Evolutionary conservation across 768 basidiomycete species (phyloP).

Genomic region (Lepiota subincarnata): DNA sequence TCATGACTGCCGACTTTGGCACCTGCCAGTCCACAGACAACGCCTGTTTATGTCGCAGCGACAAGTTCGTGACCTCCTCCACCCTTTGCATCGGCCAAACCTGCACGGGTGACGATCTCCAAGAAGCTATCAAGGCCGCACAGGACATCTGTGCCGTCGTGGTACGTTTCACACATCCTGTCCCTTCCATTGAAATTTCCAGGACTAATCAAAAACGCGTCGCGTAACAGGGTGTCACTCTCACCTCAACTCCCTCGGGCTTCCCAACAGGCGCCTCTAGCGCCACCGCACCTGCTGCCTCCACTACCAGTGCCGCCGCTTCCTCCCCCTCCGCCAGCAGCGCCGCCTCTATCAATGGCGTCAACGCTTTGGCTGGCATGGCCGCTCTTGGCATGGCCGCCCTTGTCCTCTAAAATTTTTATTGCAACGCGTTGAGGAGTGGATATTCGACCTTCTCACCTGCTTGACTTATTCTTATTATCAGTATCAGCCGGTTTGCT

Average conservation of each 20-base stretch:
- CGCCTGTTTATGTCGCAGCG: constrained; percentile 52
- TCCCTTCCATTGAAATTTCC: background rate
- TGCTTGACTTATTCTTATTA: background rate
- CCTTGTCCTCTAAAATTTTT: constrained; percentile 35
- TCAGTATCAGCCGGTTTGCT: no score
- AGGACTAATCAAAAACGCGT: constrained; percentile 1
- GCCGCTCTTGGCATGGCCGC: constrained; percentile 42
- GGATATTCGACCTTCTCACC: background rate
- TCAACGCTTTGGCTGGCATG: constrained; percentile 35
- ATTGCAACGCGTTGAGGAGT: background rate
- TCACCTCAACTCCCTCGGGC: constrained; percentile 27
- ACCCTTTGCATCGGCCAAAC: constrained; percentile 43
- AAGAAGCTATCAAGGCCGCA: constrained; percentile 36
- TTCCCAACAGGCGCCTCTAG: constrained; percentile 13
- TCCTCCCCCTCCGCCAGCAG: constrained; percentile 12
- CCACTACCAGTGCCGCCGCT: constrained; percentile 10
- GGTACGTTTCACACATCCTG: constrained; percentile 31
- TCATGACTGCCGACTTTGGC: constrained; percentile 38
- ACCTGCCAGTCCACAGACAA: constrained; percentile 47
- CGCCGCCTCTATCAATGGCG: constrained; percentile 18
- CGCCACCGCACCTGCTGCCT: constrained; percentile 11
- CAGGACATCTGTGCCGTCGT: constrained; percentile 41
- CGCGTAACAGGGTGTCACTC: constrained; percentile 46
- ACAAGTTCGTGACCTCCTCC: constrained; percentile 39
- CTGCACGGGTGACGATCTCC: constrained; percentile 48